Conservation (phyloP, 306 rosid species). For the Pterocarpus macrocarpus region DNA sequence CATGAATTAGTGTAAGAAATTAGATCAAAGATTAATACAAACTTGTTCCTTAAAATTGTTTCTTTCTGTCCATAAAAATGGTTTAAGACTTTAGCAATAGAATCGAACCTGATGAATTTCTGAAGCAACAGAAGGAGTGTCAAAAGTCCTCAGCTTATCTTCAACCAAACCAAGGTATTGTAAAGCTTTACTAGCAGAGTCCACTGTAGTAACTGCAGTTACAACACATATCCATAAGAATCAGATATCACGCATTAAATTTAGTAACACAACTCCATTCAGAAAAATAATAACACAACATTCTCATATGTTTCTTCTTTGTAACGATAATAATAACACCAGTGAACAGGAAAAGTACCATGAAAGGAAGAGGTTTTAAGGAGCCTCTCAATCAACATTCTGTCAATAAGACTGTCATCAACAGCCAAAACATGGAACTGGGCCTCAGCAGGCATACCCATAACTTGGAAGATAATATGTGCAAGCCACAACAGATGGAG, state of each 20-base stretch:
- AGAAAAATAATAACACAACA: not conserved
- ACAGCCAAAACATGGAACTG: slow-evolving; percentile 93
- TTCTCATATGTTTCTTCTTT: slow-evolving; percentile 1
- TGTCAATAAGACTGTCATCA: slow-evolving; percentile 80
- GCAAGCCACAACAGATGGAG: not conserved
- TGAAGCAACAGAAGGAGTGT: slow-evolving; percentile 50
- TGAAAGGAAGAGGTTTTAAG: slow-evolving; percentile 87
- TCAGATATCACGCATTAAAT: slow-evolving; percentile 1
- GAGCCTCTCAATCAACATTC: slow-evolving; percentile 86
- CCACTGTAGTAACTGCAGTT: slow-evolving; percentile 79
- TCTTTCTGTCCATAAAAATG: not conserved
- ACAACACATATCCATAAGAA: slow-evolving; percentile 37
- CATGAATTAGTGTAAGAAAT: slow-evolving; percentile 20
- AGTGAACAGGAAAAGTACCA: slow-evolving; percentile 55
- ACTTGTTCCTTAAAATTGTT: not conserved
- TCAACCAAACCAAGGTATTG: slow-evolving; percentile 77
- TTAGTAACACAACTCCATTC: slow-evolving; percentile 4
- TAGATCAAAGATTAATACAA: slow-evolving; percentile 31
- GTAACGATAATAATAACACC: too few relatives aligned
- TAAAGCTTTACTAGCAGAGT: slow-evolving; percentile 86
- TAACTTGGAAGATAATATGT: slow-evolving; percentile 23
- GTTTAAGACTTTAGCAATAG: not conserved
- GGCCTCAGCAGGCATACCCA: slow-evolving; percentile 66
- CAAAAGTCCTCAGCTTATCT: slow-evolving; percentile 53
- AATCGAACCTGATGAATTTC: slow-evolving; percentile 61